Percentiles rank a stretch among this genome's conserved stretches.
Conservation (phyloP, 768 basidiomycete species). For the Fibroporia radiculosa region DNA sequence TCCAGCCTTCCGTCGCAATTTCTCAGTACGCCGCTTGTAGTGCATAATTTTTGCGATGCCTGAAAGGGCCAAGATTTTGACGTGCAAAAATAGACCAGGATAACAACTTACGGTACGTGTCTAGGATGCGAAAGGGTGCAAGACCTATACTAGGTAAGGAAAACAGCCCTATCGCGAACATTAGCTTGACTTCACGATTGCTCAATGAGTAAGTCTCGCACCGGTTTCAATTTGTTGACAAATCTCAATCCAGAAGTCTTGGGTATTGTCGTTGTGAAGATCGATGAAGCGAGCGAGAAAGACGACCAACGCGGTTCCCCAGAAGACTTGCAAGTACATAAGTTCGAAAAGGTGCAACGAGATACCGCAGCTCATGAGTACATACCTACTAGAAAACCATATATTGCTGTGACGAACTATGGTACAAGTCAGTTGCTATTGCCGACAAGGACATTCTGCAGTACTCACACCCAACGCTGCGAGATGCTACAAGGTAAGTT, state of each 20-base stretch:
- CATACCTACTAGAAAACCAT: constrained; percentile 68
- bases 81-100: background rate
- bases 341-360: background rate
- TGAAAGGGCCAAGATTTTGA: constrained; percentile 20
- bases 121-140: constrained; percentile 66
- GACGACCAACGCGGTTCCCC: constrained; percentile 79
- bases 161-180: constrained; percentile 48
- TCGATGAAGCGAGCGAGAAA: constrained; percentile 65
- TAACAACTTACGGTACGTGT: constrained; percentile 55
- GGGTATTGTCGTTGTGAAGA: constrained; percentile 55
- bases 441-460: background rate
- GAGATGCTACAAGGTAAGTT: background rate
- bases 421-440: background rate
- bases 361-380: background rate
- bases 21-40: constrained; percentile 54
- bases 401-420: constrained; percentile 59
- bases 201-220: constrained; percentile 16
- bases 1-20: constrained; percentile 51
- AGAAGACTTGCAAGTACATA: constrained; percentile 47
- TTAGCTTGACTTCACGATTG: background rate
- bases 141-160: constrained; percentile 75
- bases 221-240: constrained; percentile 73
- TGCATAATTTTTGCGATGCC: constrained; percentile 70
- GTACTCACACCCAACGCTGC: constrained; percentile 60
- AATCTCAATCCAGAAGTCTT: constrained; percentile 80